Conservation (phyloP, 768 basidiomycete species). For the Rhizopogon vulgaris region DNA sequence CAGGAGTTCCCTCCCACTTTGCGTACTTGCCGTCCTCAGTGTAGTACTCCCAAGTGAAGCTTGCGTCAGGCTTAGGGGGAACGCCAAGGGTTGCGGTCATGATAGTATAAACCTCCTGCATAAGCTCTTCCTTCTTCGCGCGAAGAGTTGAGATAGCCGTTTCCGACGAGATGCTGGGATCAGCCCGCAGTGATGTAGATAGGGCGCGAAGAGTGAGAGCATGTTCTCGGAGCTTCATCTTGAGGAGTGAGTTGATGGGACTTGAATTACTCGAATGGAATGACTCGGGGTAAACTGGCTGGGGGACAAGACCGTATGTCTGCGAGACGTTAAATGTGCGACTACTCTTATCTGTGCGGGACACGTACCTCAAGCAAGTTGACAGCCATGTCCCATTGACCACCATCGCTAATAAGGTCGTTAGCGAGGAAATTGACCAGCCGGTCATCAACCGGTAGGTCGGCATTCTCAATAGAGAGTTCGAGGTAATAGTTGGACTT, state of each 20-base stretch:
- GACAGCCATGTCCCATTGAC: constrained; percentile 92
- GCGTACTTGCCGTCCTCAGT: constrained; percentile 70
- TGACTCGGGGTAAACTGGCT: constrained; percentile 77
- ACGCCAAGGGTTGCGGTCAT: constrained; percentile 84
- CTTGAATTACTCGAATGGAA: constrained; percentile 70
- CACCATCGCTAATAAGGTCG: constrained; percentile 85
- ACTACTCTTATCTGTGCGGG: neutral
- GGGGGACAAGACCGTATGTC: constrained; percentile 86
- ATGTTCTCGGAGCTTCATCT: constrained; percentile 89
- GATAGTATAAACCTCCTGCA: constrained; percentile 79
- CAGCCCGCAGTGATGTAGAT: constrained; percentile 44
- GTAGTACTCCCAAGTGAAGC: constrained; percentile 86
- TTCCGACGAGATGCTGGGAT: constrained; percentile 37
- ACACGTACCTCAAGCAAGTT: constrained; percentile 53
- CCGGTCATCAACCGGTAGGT: constrained; percentile 76
- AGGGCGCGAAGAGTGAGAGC: constrained; percentile 73
- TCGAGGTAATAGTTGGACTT: constrained; percentile 89
- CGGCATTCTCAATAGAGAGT: constrained; percentile 73
- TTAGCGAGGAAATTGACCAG: constrained; percentile 70
- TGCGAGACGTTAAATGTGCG: constrained; percentile 19
- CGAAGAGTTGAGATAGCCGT: constrained; percentile 53
- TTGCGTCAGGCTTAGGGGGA: constrained; percentile 66
- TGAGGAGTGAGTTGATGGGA: constrained; percentile 73
- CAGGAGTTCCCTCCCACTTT: constrained; percentile 74
- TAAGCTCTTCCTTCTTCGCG: constrained; percentile 77